phyloP scores from a whole-genome alignment of 305 asterid genomes.

The Caryopteris hybrid region DNA sequence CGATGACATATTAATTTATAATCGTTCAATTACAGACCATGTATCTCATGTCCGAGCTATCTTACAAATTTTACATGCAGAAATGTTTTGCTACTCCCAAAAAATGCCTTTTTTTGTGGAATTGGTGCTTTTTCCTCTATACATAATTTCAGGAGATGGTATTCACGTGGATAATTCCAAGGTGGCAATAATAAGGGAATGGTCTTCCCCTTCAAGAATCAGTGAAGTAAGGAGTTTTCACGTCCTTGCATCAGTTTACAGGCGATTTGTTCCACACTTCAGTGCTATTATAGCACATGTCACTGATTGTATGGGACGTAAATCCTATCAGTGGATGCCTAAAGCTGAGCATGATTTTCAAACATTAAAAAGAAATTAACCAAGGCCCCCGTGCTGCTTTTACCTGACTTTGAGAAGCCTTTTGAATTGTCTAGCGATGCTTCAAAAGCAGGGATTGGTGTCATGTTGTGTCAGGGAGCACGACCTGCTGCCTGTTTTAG shows the following conservation, averaged over 20 bases:
- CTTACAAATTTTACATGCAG: neutral
- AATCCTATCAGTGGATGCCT: neutral
- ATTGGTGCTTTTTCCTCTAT: no score
- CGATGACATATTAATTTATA: neutral
- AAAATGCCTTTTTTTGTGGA: no score
- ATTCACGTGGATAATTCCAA: neutral
- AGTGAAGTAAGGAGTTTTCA: neutral
- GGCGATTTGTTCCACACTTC: neutral
- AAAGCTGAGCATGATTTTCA: neutral
- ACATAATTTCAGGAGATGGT: neutral
- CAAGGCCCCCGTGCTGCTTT: neutral
- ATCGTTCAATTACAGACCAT: neutral
- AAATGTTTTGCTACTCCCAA: neutral
- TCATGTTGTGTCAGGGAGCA: neutral
- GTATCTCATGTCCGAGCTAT: neutral
- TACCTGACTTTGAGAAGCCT: neutral
- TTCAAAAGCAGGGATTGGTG: neutral
- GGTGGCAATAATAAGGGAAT: neutral
- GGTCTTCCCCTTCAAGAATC: neutral
- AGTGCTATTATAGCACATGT: neutral
- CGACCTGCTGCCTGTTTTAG: neutral
- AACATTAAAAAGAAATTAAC: neutral
- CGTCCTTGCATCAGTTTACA: neutral
- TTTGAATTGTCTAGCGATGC: neutral
- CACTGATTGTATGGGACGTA: neutral